Conservation (phyloP, 2,329 filamentous ascomycete species). For the Paradendryphiella salina region DNA sequence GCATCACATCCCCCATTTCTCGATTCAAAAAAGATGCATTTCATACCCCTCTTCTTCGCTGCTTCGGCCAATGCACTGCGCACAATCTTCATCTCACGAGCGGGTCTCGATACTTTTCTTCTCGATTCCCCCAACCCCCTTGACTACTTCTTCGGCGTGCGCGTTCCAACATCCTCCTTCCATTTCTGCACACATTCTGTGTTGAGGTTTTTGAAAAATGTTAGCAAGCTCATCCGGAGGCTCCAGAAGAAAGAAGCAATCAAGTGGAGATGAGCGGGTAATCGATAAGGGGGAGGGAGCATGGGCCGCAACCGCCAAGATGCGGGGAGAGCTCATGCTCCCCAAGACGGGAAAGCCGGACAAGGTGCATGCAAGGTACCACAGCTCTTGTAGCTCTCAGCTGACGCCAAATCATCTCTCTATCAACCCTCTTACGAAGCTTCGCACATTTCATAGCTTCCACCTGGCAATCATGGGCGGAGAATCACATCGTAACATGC, state of each 20-base stretch:
- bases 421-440: background rate
- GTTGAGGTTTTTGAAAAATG: too few relatives aligned
- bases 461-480: constrained; percentile 40
- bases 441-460: background rate
- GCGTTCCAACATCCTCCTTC: background rate
- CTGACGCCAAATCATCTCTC: constrained; percentile 8
- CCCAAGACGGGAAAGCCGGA: constrained; percentile 9
- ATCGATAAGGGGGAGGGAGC: constrained; percentile 15
- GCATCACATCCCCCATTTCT: too few relatives aligned
- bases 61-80: background rate
- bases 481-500: constrained; percentile 38
- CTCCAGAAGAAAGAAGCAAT: background rate
- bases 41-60: background rate
- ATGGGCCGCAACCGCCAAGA: constrained; percentile 17
- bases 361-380: constrained; percentile 32
- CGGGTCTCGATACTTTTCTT: background rate
- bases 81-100: too few relatives aligned
- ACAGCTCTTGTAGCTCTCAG: constrained; percentile 16
- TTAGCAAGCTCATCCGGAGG: too few relatives aligned
- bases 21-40: background rate
- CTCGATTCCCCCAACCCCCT: background rate
- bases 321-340: constrained; percentile 34
- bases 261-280: constrained; percentile 12
- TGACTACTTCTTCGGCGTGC: constrained; percentile 1
- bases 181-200: too few relatives aligned